phyloP scores from a whole-genome alignment of 257 asterid species.

The Capsicum pubescens region DNA sequence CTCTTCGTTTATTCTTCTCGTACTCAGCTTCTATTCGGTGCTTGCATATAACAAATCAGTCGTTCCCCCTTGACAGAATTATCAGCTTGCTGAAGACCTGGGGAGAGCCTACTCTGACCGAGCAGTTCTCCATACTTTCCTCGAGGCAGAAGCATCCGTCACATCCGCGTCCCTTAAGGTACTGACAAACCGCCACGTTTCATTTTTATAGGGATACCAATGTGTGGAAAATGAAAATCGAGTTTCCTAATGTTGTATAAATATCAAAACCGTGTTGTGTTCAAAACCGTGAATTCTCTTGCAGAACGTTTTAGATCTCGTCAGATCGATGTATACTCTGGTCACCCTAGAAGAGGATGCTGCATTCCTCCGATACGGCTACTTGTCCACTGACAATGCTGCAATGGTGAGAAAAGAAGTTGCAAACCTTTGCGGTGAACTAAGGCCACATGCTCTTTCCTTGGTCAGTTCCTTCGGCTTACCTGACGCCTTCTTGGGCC shows the following conservation, averaged over 20 bases:
- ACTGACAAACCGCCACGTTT: not conserved
- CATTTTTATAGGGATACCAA: not conserved
- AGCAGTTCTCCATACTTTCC: slow-evolving; percentile 60
- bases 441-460: slow-evolving; percentile 85
- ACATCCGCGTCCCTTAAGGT: slow-evolving; percentile 69
- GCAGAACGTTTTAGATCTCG: slow-evolving; percentile 71
- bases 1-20: not conserved
- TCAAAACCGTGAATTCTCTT: not conserved
- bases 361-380: slow-evolving; percentile 86
- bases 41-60: not conserved
- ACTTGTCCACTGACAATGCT: slow-evolving; percentile 63
- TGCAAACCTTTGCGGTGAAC: slow-evolving; percentile 69
- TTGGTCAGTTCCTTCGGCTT: slow-evolving; percentile 79
- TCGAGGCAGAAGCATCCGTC: slow-evolving; percentile 72
- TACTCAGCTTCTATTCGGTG: not conserved
- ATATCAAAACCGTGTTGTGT: not conserved
- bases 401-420: slow-evolving; percentile 77
- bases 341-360: slow-evolving; percentile 83
- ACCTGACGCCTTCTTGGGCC: slow-evolving; percentile 92
- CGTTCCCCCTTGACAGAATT: slow-evolving; percentile 55
- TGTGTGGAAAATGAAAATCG: not conserved
- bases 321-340: slow-evolving; percentile 73
- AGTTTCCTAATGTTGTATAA: not conserved
- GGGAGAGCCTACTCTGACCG: slow-evolving; percentile 91
- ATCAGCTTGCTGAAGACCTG: slow-evolving; percentile 95